Evolutionary conservation across 305 asterid genomes (phyloP).

Genomic region (Fraxinus ornus): DNA sequence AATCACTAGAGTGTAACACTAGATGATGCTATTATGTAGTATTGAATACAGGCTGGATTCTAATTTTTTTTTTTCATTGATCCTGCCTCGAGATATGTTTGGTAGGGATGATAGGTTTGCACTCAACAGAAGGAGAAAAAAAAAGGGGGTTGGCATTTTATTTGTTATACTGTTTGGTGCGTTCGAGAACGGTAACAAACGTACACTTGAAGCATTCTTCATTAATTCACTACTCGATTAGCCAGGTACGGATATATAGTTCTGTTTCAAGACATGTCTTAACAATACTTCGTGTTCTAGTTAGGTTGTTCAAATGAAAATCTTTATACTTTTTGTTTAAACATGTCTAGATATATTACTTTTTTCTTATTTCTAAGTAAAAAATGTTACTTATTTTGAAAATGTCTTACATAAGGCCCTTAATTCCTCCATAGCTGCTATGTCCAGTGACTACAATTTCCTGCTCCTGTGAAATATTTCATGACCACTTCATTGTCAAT

Average conservation of each 20-base stretch:
- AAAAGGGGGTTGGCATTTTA: neutral
- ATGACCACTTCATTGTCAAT: neutral
- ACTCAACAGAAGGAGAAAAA: too few species aligned
- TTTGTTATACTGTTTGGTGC: neutral
- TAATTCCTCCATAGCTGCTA: constrained; percentile 89
- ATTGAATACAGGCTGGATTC: neutral
- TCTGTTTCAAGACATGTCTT: neutral
- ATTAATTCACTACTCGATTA: neutral
- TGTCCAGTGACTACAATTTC: constrained; percentile 86
- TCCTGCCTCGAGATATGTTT: neutral
- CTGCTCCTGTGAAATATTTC: constrained; percentile 43
- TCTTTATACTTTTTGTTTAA: too few species aligned
- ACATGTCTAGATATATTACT: neutral
- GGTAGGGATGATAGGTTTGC: neutral
- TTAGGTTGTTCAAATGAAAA: neutral
- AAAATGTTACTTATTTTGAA: neutral
- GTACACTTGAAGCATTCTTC: neutral
- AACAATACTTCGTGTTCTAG: neutral
- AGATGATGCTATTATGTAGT: neutral
- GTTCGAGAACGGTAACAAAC: neutral
- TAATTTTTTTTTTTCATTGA: too few species aligned
- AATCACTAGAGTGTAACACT: neutral
- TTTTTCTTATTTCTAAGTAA: too few species aligned
- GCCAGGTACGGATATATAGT: neutral
- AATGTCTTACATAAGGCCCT: constrained; percentile 65